These are phyloP conservation scores for Trypanosoma melophagium DNA, from an alignment of 208 protist species.

Conservation along the genomic window DNA sequence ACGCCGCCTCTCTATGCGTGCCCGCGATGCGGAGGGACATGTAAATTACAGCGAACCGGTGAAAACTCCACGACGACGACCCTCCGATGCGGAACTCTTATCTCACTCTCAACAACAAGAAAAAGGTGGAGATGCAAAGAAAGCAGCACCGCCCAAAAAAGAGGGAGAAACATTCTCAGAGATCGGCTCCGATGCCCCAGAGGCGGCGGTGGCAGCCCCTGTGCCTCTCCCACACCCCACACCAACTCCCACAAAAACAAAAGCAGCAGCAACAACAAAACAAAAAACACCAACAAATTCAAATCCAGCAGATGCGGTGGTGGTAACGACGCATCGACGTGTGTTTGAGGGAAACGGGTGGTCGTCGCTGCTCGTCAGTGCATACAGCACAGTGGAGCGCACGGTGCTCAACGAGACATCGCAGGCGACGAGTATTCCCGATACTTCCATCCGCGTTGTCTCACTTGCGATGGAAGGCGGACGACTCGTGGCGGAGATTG, in stretches of 20 bases:
- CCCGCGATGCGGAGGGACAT: not conserved
- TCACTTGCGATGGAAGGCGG: slow-evolving; percentile 26
- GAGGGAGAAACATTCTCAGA: not conserved
- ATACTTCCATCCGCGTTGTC: slow-evolving; percentile 39
- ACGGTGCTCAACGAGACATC: slow-evolving; percentile 49
- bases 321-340: slow-evolving; percentile 34
- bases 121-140: not conserved
- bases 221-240: slow-evolving; percentile 22
- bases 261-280: no score
- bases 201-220: slow-evolving; percentile 14
- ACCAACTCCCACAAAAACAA: slow-evolving; percentile 21
- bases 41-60: not conserved
- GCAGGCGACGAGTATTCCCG: slow-evolving; percentile 35
- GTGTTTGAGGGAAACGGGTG: slow-evolving; percentile 36
- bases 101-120: not conserved
- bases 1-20: not conserved
- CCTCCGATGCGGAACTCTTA: not conserved
- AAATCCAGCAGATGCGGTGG: no score
- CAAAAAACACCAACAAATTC: no score
- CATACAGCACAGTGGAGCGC: slow-evolving; percentile 40
- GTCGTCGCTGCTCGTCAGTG: slow-evolving; percentile 31
- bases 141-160: not conserved
- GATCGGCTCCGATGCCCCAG: not conserved
- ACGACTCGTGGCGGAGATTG: slow-evolving; percentile 36
- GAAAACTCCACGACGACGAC: not conserved